Conservation (phyloP, 2,329 filamentous ascomycete genomes). For the Stachybotrys echinatus region DNA sequence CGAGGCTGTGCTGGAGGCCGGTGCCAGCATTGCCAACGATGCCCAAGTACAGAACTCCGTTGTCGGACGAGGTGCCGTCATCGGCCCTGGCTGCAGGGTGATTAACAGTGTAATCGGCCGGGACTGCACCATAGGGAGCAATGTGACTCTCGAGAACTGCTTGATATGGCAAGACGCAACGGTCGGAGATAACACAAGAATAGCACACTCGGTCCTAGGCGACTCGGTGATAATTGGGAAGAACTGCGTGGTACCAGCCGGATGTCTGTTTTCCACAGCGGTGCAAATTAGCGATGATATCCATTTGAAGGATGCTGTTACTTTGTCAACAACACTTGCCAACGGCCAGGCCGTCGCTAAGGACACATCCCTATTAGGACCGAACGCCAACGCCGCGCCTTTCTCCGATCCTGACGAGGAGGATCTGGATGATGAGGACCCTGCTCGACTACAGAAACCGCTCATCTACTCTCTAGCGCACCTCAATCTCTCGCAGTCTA, state of each 20-base stretch:
- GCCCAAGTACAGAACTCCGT: slow-evolving; percentile 67
- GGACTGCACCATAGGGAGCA: slow-evolving; percentile 79
- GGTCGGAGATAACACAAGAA: slow-evolving; percentile 67
- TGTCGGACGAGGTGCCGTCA: slow-evolving; percentile 68
- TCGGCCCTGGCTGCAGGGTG: slow-evolving; percentile 68
- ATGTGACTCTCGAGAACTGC: slow-evolving; percentile 72
- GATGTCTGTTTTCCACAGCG: slow-evolving; percentile 74
- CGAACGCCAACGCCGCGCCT: slow-evolving; percentile 42
- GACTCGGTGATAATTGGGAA: slow-evolving; percentile 67
- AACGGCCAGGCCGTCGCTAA: slow-evolving; percentile 30
- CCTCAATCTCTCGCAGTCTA: slow-evolving; percentile 48
- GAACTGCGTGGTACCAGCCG: slow-evolving; percentile 62
- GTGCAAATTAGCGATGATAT: slow-evolving; percentile 64
- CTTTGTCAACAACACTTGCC: slow-evolving; percentile 28
- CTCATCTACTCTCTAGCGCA: slow-evolving; percentile 50
- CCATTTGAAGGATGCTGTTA: slow-evolving; percentile 30
- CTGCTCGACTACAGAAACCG: slow-evolving; percentile 46
- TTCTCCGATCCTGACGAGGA: slow-evolving; percentile 43
- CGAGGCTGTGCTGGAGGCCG: slow-evolving; percentile 72
- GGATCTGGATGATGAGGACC: slow-evolving; percentile 44
- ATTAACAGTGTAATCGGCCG: slow-evolving; percentile 76
- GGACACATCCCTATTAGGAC: slow-evolving; percentile 42
- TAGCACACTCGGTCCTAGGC: slow-evolving; percentile 73
- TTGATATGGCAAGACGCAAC: slow-evolving; percentile 84
- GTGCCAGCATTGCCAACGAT: slow-evolving; percentile 68